Base-by-base conservation (phyloP, 2,329 filamentous ascomycete species). In the Gaeumannomyces tritici region DNA sequence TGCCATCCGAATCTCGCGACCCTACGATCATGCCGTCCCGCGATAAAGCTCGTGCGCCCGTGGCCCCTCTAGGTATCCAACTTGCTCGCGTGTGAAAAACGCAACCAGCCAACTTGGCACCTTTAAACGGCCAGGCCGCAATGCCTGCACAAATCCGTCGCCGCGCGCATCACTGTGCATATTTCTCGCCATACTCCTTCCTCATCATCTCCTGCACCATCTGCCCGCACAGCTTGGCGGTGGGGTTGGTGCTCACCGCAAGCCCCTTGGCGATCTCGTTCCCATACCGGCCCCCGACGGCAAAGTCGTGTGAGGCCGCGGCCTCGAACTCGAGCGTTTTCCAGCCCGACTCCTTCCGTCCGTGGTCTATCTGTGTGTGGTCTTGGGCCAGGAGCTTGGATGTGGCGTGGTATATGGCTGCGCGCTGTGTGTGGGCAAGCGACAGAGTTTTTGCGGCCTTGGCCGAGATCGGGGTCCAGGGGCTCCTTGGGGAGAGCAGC, bases 391-490 rank as follows among this genome's bases (percentile, higher is more conserved):
- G 65, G 60, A 82, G 69, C 67, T 84, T 88, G 63, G 82, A 78
- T 1, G 84, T 85, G 66, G 78, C 77, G 65, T 86, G 80, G 67
- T 87, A 87, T 47, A 89, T 74, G 42, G 85, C 84, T 3, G 83
- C 89, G 59, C 88, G 81, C 71, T 93, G 89, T 0, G 89, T 91
- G 68, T 90, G 84, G 5, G 88, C 86, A 66, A 87, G 84, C 1
- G 87, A 84, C 11, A 93, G 75, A 0, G 89, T 87, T 63, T 83
- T 86, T 13, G 84, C 85, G 33, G 85, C 83, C 61, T 85, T 82
- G 8, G 84, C 80, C 2, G 88, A 91, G 42, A 91, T 76, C 18
- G 82, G 74, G 1, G 79, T 74, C 28, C 76, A 76, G 2, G 79
- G 71, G 0, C 76, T 79, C 1, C 74, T 69, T 0, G 87, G 88